Conservation (phyloP, 2,329 filamentous ascomycete species). For the Phaeophleospora eucalypticola region DNA sequence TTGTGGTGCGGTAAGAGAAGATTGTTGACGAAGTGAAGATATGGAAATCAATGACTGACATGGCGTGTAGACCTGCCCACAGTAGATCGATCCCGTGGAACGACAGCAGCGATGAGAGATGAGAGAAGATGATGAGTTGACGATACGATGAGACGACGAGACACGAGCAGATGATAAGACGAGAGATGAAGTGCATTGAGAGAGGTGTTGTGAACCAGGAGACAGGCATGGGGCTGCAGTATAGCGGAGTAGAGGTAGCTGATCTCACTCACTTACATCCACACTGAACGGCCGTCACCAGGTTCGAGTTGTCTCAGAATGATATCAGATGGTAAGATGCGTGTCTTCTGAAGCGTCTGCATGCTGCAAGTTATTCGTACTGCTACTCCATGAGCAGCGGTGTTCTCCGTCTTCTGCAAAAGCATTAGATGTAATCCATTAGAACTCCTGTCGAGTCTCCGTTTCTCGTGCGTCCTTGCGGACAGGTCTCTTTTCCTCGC, state of each 20-base stretch:
- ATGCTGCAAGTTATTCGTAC: neutral
- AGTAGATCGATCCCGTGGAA: conserved; percentile 12
- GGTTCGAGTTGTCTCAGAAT: neutral
- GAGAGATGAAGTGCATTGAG: conserved; percentile 5
- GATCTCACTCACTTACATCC: neutral
- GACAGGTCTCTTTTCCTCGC: conserved; percentile 17
- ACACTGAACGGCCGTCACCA: neutral
- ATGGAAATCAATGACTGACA: conserved; percentile 5
- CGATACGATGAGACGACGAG: conserved; percentile 9
- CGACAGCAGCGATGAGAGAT: neutral
- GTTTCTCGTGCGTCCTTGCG: conserved; percentile 19
- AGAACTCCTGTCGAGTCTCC: neutral
- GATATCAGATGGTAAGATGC: neutral
- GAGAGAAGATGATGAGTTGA: conserved; percentile 1
- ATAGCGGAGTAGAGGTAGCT: neutral
- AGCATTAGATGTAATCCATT: conserved; percentile 13
- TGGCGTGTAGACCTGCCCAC: conserved; percentile 25
- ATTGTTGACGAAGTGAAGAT: neutral
- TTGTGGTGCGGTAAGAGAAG: conserved; percentile 29
- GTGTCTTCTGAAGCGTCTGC: neutral
- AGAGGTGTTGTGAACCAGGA: conserved; percentile 2
- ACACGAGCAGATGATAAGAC: neutral
- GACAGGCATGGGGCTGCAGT: neutral
- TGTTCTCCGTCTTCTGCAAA: conserved; percentile 4
- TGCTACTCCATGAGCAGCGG: neutral